Percentiles rank a stretch among this genome's conserved stretches.
These are phyloP conservation scores for Fusarium bactridioides DNA, from an alignment of 2,329 filamentous ascomycete species.

Conservation along the genomic window DNA sequence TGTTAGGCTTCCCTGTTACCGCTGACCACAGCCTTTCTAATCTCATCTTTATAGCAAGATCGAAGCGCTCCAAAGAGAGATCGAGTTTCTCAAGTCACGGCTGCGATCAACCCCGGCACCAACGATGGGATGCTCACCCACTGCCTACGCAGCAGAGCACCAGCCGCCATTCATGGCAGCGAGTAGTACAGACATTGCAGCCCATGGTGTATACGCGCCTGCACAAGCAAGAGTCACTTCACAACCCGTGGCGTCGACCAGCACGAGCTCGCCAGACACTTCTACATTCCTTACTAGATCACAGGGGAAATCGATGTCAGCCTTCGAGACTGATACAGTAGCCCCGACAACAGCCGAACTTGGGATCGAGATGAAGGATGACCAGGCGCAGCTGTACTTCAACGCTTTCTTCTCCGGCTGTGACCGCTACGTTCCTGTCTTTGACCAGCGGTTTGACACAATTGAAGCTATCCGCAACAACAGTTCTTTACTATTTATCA, in stretches of 20 bases:
- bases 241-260: not conserved
- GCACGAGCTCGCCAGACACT: not conserved
- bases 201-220: not conserved
- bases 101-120: not conserved
- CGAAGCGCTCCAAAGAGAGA: slow-evolving; percentile 2
- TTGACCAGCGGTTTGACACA: not conserved
- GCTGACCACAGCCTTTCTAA: rapidly evolving
- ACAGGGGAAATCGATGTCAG: not conserved
- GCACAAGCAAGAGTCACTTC: not conserved
- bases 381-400: slow-evolving; percentile 6
- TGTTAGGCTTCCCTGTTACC: not conserved
- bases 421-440: slow-evolving; percentile 6
- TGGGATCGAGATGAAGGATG: not conserved
- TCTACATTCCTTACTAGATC: not conserved
- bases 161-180: not conserved
- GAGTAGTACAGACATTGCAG: rapidly evolving
- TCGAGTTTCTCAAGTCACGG: not conserved
- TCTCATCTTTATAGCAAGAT: not conserved
- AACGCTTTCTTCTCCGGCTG: slow-evolving; percentile 15
- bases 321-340: not conserved
- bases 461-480: not conserved
- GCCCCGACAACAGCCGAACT: not conserved
- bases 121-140: rapidly evolving
- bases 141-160: rapidly evolving
- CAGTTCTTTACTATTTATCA: not conserved